Percentiles rank a stretch among this genome's conserved stretches.
Evolutionary conservation across 2,329 filamentous ascomycete species (phyloP).

Genomic region (Colletotrichum sp.): DNA sequence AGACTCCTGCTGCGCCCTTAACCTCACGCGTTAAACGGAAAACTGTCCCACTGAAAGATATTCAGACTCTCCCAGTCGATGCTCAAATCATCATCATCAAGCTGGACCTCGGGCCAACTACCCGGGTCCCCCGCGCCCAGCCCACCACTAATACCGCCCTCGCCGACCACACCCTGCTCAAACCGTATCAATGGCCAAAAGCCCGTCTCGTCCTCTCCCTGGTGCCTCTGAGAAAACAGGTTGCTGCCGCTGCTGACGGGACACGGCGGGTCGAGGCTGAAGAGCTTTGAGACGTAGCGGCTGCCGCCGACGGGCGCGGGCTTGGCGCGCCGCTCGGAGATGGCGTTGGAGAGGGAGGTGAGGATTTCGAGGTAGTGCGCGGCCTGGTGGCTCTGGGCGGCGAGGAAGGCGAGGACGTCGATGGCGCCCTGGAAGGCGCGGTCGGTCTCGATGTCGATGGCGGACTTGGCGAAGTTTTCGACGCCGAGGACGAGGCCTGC

Average conservation of each 20-base stretch:
- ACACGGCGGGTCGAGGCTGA: conserved; percentile 22
- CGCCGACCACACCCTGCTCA: not conserved
- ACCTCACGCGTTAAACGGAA: not conserved
- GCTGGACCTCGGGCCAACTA: not conserved
- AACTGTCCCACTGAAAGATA: not conserved
- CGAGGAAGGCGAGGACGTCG: conserved; percentile 48
- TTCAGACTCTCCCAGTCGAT: not conserved
- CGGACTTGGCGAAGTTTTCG: conserved; percentile 55
- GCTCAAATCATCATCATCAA: not conserved
- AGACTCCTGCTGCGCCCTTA: not conserved
- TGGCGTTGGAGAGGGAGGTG: conserved; percentile 48
- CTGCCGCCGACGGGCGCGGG: conserved; percentile 25
- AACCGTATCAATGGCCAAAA: not conserved
- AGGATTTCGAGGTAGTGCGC: conserved; percentile 64
- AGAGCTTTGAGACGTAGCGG: conserved; percentile 31
- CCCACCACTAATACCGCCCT: fast-evolving
- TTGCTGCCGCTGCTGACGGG: not conserved
- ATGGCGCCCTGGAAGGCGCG: conserved; percentile 54
- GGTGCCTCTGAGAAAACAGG: not conserved
- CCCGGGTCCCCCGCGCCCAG: not conserved
- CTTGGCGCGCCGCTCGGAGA: conserved; percentile 42
- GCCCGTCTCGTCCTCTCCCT: not conserved
- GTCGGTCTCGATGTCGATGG: conserved; percentile 49
- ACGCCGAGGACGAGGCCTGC: conserved; percentile 63
- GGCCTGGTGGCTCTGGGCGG: conserved; percentile 50